Evolutionary conservation across 2,329 filamentous ascomycete genomes (phyloP).

Genomic region (Diaporthe australafricana): DNA sequence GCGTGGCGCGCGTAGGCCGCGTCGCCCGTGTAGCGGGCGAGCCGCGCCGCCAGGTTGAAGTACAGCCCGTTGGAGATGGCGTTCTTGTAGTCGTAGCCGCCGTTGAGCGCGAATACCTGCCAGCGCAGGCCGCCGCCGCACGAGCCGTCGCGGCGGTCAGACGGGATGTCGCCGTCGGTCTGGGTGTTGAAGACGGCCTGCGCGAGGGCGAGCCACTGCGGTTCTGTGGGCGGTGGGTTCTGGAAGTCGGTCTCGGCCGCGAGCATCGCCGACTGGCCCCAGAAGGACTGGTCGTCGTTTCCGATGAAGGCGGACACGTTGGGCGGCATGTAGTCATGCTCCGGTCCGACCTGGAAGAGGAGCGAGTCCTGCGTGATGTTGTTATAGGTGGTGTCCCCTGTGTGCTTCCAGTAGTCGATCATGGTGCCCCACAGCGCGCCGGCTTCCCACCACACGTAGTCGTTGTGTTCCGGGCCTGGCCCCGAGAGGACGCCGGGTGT

Average conservation of each 20-base stretch:
- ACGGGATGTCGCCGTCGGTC: too few species aligned
- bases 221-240: constrained; percentile 65
- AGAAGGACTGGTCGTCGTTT: constrained; percentile 82
- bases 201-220: constrained; percentile 77
- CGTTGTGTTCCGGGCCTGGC: constrained; percentile 59
- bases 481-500: constrained; percentile 68
- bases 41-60: constrained; percentile 65
- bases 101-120: constrained; percentile 88
- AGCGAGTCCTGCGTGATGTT: constrained; percentile 66
- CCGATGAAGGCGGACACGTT: constrained; percentile 77
- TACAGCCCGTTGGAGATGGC: constrained; percentile 60
- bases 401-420: constrained; percentile 78
- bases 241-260: constrained; percentile 78
- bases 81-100: constrained; percentile 66
- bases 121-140: constrained; percentile 83
- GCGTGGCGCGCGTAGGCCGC: constrained; percentile 67
- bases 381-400: constrained; percentile 74
- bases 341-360: constrained; percentile 75
- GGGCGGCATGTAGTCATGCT: constrained; percentile 81
- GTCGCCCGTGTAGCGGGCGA: constrained; percentile 71
- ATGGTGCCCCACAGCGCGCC: constrained; percentile 76
- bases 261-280: constrained; percentile 77
- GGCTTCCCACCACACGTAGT: constrained; percentile 82
- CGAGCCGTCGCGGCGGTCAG: constrained; percentile 74
- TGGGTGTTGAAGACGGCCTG: constrained; percentile 87